Evolutionary conservation across 2,329 filamentous ascomycete species (phyloP).

Genomic region (Hypoxylon sp.): DNA sequence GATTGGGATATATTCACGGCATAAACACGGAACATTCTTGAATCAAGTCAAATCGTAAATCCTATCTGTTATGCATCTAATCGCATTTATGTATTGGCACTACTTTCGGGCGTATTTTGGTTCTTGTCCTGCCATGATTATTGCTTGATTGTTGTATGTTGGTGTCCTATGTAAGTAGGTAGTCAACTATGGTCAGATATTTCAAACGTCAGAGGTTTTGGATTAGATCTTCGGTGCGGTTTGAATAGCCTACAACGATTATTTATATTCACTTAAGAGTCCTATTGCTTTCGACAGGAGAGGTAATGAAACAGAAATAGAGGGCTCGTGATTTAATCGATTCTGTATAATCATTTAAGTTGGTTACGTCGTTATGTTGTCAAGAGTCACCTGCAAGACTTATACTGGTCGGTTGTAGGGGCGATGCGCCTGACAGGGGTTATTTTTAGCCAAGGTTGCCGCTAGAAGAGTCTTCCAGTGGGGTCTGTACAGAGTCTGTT

Average conservation of each 20-base stretch:
- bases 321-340: not conserved
- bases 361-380: not conserved
- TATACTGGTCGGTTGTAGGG: not conserved
- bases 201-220: too few species aligned
- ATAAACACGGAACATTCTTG: not conserved
- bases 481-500: not conserved
- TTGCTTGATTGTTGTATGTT: too few species aligned
- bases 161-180: too few species aligned
- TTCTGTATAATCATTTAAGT: not conserved
- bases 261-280: too few species aligned
- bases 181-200: too few species aligned
- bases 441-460: not conserved
- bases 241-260: too few species aligned
- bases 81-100: not conserved
- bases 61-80: not conserved
- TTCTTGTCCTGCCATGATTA: too few species aligned
- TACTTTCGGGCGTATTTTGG: not conserved
- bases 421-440: constrained; percentile 6
- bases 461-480: constrained; percentile 2
- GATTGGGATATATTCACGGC: not conserved
- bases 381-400: not conserved
- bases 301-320: not conserved
- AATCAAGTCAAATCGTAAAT: not conserved
- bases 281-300: too few species aligned
- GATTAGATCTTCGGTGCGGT: too few species aligned